These are phyloP conservation scores for Sugiyamaella grinbergsii DNA, from an alignment of 1,139 yeast species.

Conservation along the genomic window DNA sequence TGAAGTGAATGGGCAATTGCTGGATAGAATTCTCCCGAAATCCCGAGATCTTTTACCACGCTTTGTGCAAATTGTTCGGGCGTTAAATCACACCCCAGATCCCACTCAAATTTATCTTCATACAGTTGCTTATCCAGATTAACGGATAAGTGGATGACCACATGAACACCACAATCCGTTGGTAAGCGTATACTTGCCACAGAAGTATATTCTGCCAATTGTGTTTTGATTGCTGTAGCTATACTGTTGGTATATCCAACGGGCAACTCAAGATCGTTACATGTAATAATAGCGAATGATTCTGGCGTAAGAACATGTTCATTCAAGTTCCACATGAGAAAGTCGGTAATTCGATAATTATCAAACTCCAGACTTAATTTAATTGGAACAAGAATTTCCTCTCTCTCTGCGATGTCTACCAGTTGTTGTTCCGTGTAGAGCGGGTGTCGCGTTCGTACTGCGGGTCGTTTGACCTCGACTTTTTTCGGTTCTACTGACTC, in stretches of 20 bases:
- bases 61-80: constrained; percentile 84
- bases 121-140: constrained; percentile 80
- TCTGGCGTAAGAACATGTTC: constrained; percentile 78
- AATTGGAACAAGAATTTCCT: constrained; percentile 69
- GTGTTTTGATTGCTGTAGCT: constrained; percentile 71
- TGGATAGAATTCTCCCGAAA: constrained; percentile 82
- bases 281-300: constrained; percentile 75
- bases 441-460: constrained; percentile 39
- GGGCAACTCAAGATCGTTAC: constrained; percentile 83
- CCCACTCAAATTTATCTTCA: constrained; percentile 97
- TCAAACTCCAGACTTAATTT: constrained; percentile 73
- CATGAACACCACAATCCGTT: constrained; percentile 67
- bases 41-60: constrained; percentile 82
- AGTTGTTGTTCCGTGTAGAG: constrained; percentile 41
- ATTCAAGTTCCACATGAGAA: constrained; percentile 86
- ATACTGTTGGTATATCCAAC: constrained; percentile 61
- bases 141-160: constrained; percentile 77
- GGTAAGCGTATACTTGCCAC: constrained; percentile 66
- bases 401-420: constrained; percentile 42
- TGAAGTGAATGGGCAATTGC: constrained; percentile 88
- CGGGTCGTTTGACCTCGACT: constrained; percentile 37
- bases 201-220: constrained; percentile 72
- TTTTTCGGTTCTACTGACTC: constrained; percentile 21
- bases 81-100: constrained; percentile 60
- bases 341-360: constrained; percentile 65